phyloP scores from a whole-genome alignment of 169 alveolate species.

The Eimeria zaria region DNA sequence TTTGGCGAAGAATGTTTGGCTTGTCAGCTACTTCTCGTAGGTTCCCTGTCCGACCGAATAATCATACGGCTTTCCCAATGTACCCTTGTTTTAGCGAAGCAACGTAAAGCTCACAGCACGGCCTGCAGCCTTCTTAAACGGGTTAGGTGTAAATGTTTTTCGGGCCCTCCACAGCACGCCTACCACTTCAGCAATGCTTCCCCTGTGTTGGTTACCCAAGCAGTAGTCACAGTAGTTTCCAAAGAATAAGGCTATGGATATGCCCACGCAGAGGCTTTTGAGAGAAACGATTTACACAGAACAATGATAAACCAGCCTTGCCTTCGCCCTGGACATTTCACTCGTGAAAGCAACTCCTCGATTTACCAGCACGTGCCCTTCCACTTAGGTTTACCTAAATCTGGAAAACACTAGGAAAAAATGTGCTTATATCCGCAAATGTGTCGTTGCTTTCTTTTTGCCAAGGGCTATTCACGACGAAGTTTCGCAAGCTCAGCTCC shows the following conservation, averaged over 20 bases:
- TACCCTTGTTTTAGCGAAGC: background rate
- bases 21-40: background rate
- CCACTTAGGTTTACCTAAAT: background rate
- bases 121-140: background rate
- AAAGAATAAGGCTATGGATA: background rate
- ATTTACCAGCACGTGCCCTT: background rate
- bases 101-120: background rate
- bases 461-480: background rate
- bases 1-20: background rate
- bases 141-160: background rate
- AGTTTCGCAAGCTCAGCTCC: background rate
- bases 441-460: background rate
- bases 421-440: background rate
- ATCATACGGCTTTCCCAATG: background rate
- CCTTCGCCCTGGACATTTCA: background rate
- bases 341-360: background rate
- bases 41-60: background rate
- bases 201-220: background rate
- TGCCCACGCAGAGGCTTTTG: background rate
- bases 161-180: background rate
- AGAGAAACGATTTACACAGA: background rate
- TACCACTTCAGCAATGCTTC: background rate
- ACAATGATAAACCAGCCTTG: background rate
- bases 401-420: background rate
- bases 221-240: background rate